Evolutionary conservation across 495 filamentous ascomycete genomes (phyloP).

Genomic region (Tuber microsphaerosporum): DNA sequence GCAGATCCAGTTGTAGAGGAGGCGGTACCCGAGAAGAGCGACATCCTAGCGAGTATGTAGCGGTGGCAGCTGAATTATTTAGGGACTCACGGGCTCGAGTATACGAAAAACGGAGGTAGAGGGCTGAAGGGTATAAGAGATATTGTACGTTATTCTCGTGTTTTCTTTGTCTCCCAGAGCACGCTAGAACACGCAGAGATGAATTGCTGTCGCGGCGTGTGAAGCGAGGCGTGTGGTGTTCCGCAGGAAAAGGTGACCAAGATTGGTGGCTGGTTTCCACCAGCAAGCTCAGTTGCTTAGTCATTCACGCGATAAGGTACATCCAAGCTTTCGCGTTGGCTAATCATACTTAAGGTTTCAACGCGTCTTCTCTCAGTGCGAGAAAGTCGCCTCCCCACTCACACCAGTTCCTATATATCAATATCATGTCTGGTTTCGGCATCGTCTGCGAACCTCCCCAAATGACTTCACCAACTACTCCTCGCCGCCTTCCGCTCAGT

Average conservation of each 20-base stretch:
- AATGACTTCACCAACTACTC: constrained; percentile 17
- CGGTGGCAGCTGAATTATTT: background rate
- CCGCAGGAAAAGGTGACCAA: background rate
- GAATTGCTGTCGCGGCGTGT: background rate
- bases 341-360: background rate
- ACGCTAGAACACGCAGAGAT: background rate
- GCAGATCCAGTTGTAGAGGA: constrained; percentile 43
- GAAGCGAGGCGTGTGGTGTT: background rate
- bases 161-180: background rate
- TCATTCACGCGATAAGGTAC: constrained; percentile 9
- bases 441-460: background rate
- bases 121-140: background rate
- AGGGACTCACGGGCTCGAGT: constrained; percentile 1
- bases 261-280: background rate
- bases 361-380: constrained; percentile 19
- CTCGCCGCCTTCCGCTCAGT: constrained; percentile 11
- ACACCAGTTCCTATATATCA: background rate
- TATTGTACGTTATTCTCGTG: background rate
- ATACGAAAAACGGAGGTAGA: background rate
- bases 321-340: constrained; percentile 9
- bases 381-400: background rate
- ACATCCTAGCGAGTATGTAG: constrained; percentile 16
- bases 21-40: constrained; percentile 26
- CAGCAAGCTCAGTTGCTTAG: background rate
- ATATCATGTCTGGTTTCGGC: constrained; percentile 12